phyloP scores from a whole-genome alignment of 2,329 filamentous ascomycete species.

The Arthrinium phaeospermum region DNA sequence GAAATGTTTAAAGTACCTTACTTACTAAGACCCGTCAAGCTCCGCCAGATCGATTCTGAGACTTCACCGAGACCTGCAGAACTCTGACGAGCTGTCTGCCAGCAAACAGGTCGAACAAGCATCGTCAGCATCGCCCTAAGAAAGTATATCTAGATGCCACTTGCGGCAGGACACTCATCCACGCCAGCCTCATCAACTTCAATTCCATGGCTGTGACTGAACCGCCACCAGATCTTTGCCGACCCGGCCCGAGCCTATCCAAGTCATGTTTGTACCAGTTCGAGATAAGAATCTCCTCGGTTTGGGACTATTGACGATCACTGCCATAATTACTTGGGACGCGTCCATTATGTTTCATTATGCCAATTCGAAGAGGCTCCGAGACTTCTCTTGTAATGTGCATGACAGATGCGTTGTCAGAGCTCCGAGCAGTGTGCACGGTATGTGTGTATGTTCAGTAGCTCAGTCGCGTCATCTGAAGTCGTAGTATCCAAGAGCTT shows the following conservation, averaged over 20 bases:
- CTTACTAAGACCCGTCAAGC: constrained; percentile 4
- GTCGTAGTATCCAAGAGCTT: background rate
- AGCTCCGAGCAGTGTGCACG: background rate
- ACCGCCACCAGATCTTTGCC: background rate
- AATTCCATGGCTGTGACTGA: background rate
- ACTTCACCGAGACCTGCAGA: constrained; percentile 17
- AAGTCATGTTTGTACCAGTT: background rate
- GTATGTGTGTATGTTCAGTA: background rate
- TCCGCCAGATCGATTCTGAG: background rate
- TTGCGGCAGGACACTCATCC: background rate
- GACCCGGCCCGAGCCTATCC: background rate
- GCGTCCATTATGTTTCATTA: background rate
- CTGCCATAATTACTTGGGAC: background rate
- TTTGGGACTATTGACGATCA: background rate
- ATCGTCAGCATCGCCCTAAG: background rate
- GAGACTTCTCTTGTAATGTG: background rate
- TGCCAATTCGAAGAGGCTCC: background rate
- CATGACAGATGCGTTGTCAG: background rate
- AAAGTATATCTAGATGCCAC: background rate
- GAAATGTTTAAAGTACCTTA: background rate
- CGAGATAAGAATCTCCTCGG: background rate
- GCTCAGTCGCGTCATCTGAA: constrained; percentile 4
- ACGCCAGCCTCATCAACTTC: background rate
- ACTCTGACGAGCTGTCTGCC: constrained; percentile 2
- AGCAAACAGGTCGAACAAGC: constrained; percentile 6